These are phyloP conservation scores for Geoglossum cookeanum DNA, from an alignment of 2,329 filamentous ascomycete genomes.

Conservation along the genomic window DNA sequence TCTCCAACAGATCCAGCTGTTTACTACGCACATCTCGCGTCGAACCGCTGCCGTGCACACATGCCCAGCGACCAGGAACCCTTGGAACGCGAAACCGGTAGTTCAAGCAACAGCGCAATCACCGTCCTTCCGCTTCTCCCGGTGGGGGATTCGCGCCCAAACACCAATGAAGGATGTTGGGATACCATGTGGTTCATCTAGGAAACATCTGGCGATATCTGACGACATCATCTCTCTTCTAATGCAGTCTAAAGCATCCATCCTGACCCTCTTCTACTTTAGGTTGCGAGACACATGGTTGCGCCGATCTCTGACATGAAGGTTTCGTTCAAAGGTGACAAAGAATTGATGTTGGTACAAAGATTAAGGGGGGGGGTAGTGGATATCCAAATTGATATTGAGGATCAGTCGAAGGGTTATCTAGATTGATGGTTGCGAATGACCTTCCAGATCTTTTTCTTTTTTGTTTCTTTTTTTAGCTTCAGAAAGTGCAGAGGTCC, in stretches of 20 bases:
- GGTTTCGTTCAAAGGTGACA: neutral
- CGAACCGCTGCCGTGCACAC: slow-evolving; percentile 60
- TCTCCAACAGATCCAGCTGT: slow-evolving; percentile 45
- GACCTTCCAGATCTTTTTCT: neutral
- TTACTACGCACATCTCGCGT: slow-evolving; percentile 88
- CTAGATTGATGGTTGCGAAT: neutral
- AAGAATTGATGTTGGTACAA: neutral
- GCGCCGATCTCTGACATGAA: neutral
- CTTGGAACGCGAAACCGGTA: slow-evolving; percentile 11
- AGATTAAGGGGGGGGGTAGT: neutral
- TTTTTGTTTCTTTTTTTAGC: neutral
- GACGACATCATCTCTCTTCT: neutral
- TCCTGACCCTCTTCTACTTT: neutral
- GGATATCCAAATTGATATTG: neutral
- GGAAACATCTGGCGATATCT: neutral
- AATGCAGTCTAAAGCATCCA: no score
- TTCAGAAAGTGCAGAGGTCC: no score
- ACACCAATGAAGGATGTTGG: slow-evolving; percentile 13
- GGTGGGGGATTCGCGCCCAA: slow-evolving; percentile 21
- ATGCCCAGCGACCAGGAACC: slow-evolving; percentile 28
- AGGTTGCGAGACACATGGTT: neutral
- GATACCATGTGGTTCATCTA: slow-evolving; percentile 32
- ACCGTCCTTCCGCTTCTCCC: slow-evolving; percentile 20
- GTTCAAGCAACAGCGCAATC: slow-evolving; percentile 9
- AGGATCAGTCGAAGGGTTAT: neutral